These are phyloP conservation scores for Podila verticillata DNA, from an alignment of 192 early-diverging fungal species.

Conservation along the genomic window DNA sequence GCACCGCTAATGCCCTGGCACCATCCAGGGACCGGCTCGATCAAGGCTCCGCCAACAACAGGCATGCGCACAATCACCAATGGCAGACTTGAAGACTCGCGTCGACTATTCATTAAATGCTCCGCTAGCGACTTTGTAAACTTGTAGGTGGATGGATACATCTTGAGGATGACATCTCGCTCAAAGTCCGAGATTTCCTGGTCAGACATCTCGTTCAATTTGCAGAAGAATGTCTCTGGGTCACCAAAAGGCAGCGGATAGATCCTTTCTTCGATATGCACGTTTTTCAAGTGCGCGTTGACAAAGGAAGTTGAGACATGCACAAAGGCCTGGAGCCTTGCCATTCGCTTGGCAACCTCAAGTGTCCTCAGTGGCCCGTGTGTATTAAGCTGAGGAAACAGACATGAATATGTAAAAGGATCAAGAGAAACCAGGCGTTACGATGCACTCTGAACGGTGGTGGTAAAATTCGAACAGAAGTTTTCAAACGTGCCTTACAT, in stretches of 20 bases:
- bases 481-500: too few species aligned
- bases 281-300: neutral
- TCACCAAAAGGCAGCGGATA: slow-evolving; percentile 7
- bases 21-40: slow-evolving; percentile 15
- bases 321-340: neutral
- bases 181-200: neutral
- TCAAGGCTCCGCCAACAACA: neutral
- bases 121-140: slow-evolving; percentile 10
- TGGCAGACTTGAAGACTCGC: neutral
- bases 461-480: too few species aligned
- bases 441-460: too few species aligned
- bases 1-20: neutral
- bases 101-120: neutral
- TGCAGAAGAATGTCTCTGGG: neutral
- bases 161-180: slow-evolving; percentile 10
- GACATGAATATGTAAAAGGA: too few species aligned
- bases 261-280: neutral
- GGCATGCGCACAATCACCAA: slow-evolving; percentile 6
- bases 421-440: too few species aligned
- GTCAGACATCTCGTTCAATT: slow-evolving; percentile 7
- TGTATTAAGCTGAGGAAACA: slow-evolving; percentile 3
- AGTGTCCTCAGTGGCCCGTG: neutral
- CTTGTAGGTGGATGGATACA: slow-evolving; percentile 5
- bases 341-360: neutral
- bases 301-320: slow-evolving; percentile 11